Evolutionary conservation across 2,329 filamentous ascomycete genomes (phyloP).

Genomic region (Diaporthe citriasiana): DNA sequence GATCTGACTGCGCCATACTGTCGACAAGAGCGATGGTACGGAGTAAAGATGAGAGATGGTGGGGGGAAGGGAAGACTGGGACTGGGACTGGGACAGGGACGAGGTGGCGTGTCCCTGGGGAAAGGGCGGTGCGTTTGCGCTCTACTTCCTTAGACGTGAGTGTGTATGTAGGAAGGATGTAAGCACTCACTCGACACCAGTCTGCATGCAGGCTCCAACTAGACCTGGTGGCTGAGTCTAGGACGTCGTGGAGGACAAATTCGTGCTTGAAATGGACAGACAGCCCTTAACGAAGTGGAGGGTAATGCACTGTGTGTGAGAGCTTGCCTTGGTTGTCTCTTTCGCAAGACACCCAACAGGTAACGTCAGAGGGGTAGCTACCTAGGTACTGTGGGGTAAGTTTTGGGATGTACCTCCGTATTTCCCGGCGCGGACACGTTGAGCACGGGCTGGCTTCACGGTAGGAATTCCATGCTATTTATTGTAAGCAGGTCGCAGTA

Average conservation of each 20-base stretch:
- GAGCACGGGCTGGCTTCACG: neutral
- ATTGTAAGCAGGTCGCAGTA: slow-evolving; percentile 12
- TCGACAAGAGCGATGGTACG: neutral
- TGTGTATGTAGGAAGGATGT: neutral
- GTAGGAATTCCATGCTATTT: neutral
- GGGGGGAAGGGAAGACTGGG: slow-evolving; percentile 21
- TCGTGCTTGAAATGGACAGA: neutral
- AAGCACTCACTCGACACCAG: neutral
- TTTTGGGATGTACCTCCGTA: slow-evolving; percentile 21
- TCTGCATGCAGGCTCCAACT: neutral
- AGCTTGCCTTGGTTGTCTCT: neutral
- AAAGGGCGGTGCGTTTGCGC: neutral
- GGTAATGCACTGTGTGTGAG: neutral
- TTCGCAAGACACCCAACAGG: slow-evolving; percentile 20
- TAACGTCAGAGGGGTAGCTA: slow-evolving; percentile 29
- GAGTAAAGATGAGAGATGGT: neutral
- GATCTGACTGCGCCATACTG: slow-evolving; percentile 70
- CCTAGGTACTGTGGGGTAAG: slow-evolving; percentile 25
- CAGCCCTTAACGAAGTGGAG: neutral
- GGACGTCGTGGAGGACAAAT: neutral
- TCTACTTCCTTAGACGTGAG: neutral
- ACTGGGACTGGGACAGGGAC: slow-evolving; percentile 30
- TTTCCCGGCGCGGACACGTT: neutral
- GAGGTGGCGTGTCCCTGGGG: slow-evolving; percentile 30
- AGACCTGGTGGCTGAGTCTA: neutral